A percentile compares a stretch with the other conserved stretches of the same genome.
Conservation (phyloP, 2,329 filamentous ascomycete genomes). For the Trichoderma gracile region DNA sequence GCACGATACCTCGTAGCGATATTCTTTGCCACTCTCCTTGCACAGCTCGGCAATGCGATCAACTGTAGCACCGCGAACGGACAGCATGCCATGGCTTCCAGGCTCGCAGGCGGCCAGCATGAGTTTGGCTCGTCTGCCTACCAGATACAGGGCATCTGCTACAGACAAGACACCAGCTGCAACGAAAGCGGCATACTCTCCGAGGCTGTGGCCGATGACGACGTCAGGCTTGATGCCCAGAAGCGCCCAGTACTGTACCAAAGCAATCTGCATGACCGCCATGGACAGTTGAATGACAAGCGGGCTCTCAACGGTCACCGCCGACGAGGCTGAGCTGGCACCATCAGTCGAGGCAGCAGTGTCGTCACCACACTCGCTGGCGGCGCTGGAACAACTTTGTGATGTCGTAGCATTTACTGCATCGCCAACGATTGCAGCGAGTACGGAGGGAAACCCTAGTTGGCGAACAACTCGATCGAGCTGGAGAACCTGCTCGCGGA, state of each 20-base stretch:
- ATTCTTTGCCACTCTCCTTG: constrained; percentile 57
- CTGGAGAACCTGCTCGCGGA: constrained; percentile 46
- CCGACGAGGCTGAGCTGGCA: background rate
- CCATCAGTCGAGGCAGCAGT: constrained; percentile 30
- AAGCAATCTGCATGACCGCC: constrained; percentile 50
- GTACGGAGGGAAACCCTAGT: background rate
- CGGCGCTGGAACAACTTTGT: background rate
- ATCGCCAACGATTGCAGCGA: background rate
- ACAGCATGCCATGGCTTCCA: constrained; percentile 64
- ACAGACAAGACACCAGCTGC: constrained; percentile 70
- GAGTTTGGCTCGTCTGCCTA: constrained; percentile 66
- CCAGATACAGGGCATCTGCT: constrained; percentile 71
- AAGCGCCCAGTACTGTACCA: constrained; percentile 56
- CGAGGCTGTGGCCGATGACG: constrained; percentile 58
- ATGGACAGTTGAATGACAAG: background rate
- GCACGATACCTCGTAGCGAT: constrained; percentile 62
- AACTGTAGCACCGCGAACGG: constrained; percentile 44
- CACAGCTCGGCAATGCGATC: constrained; percentile 53
- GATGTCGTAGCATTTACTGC: background rate
- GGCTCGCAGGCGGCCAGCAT: constrained; percentile 65
- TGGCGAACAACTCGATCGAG: constrained; percentile 53
- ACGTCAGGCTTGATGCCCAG: constrained; percentile 55
- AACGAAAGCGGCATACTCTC: constrained; percentile 51
- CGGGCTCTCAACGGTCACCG: background rate
- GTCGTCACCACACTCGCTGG: constrained; percentile 32